phyloP scores from a whole-genome alignment of 2,329 filamentous ascomycete genomes.

The Camillea tinctor region DNA sequence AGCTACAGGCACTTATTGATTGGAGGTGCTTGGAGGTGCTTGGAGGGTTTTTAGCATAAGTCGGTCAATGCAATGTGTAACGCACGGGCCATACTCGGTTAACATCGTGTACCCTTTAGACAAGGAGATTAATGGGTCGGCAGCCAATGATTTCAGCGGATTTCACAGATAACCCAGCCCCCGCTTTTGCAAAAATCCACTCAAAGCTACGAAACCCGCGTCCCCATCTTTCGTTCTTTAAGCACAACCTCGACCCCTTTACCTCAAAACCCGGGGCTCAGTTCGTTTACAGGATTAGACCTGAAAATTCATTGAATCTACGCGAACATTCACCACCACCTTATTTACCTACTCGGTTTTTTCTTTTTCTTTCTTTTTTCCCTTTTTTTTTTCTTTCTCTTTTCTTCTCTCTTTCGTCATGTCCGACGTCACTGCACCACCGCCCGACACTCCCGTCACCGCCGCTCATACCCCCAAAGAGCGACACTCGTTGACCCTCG shows the following conservation, averaged over 20 bases:
- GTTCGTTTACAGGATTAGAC: slow-evolving; percentile 34
- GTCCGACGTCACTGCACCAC: slow-evolving; percentile 27
- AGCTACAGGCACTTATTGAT: too few relatives aligned
- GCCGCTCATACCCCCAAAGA: slow-evolving; percentile 39
- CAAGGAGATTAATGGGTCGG: slow-evolving; percentile 3
- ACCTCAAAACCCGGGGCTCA: slow-evolving; percentile 29
- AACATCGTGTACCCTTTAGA: slow-evolving; percentile 13
- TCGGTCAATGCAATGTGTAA: slow-evolving; percentile 27
- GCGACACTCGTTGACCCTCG: slow-evolving; percentile 60
- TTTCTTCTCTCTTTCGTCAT: slow-evolving; percentile 14
- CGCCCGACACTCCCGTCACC: slow-evolving; percentile 11
- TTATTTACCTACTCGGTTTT: slow-evolving; percentile 13
- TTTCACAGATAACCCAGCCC: slow-evolving; percentile 6
- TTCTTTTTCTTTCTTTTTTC: slow-evolving; percentile 3
- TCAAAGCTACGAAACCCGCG: slow-evolving; percentile 20
- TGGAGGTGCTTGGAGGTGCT: too few relatives aligned
- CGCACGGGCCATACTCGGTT: slow-evolving; percentile 19
- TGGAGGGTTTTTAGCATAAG: slow-evolving; percentile 17
- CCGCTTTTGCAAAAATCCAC: slow-evolving; percentile 12
- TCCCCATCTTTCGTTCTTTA: slow-evolving; percentile 30
- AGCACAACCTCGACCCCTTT: slow-evolving; percentile 33
- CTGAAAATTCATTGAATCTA: slow-evolving; percentile 30
- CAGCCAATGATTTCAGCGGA: not conserved
- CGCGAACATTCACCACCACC: slow-evolving; percentile 21
- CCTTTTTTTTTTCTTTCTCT: slow-evolving; percentile 1